Evolutionary conservation across 192 early-diverging fungal species (phyloP), one percentile per base, ranked within the genome.

Genomic region (Rhizoclosmatium globosum): DNA sequence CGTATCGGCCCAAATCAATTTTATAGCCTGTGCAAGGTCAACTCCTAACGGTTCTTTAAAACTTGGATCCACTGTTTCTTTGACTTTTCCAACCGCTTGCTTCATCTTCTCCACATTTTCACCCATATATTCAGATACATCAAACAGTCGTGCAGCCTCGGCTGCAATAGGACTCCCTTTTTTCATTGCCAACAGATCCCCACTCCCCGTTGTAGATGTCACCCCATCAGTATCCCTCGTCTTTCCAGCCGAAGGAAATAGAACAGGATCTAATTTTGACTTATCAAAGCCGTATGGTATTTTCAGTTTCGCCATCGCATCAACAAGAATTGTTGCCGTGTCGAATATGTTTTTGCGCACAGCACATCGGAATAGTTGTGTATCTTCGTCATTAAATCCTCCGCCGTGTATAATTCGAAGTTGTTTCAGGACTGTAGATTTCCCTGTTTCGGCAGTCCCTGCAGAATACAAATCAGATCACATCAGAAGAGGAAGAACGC

Each of bases 371-470:
- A 96, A 98, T 42, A 93, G 92, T 79, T 94, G 92, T 62, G 92
- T 88, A 86, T 99, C 97, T 43, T 95, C 93, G 43, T 87, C 82
- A 56, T 92, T 93, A 86, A 95, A 99, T 19, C 97, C 97, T 72
- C 91, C 92, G 76, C 94, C 97, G 82, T 99, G 96, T 76, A 99
- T 98, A 66, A 99, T 89, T 83, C 95, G 95, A 94, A 99, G 97
- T 81, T 99, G 97, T 83, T 99, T 99, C 65, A 99, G 86, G 80
- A 99, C 95, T n/a, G 97, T 99, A 57, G 92, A 94, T 86, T 99
- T 99, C 64, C 97, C 97, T 4, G 97, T 97, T 85, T 99, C 97
- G 78, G 96, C 97, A 53, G 97, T 95, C 78, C 94, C 94, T 94
- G 79, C 72, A 9, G 53, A 39, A 41, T 17, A 21, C 21, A 46